Base-by-base conservation (phyloP, 2,329 filamentous ascomycete species). In the Drechslerella dactyloides region DNA sequence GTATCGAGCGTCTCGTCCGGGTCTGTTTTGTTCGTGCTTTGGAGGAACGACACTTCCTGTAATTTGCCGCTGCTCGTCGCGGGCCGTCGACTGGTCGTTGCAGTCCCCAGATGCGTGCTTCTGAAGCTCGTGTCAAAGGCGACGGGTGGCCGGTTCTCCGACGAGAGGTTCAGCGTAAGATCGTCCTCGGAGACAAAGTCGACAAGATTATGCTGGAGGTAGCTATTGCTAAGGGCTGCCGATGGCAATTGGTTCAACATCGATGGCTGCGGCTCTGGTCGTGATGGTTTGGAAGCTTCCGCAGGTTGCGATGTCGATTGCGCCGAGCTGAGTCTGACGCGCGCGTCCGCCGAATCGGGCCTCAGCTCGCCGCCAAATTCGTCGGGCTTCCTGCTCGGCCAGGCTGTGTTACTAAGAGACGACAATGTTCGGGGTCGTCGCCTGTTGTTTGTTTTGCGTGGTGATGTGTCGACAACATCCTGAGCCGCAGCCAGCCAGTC, bases 141-240 rank as follows among this genome's bases (percentile, higher is more conserved):
- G 17, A 19, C 48, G 13, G 21, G 24, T 10, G 54, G 42, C 33
- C 23, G 48, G 2, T 48, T 60, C 30, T 64, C 54, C 21, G 13
- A 54, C 21, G 60, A 52, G 10, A 70, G 21, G 27, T 64, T 58
- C 15, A 70, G n/a, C 6, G 66, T 70, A 6, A 70, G 37, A 37
- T 70, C 66, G 33, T 70, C 66, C 30, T 70, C 66, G 7, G 66
- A 70, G 42, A 70, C 55, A 44, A 70, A 70, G 35, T 70, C 66
- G 8, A 70, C 59, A 10, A 64, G 59, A 4, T 64, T 59, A 27
- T 70, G 66, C 40, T 64, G 54, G 19, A 59, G 51, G 33, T 70
- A 64, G 42, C 53, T 64, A 13, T 54, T 64, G 50, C 66, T 64
- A 56, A 44, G 54, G 50, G 27, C 27, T 33, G 59, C 60, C 19